Percentiles rank a stretch among this genome's conserved stretches.
phyloP scores from a whole-genome alignment of 2,329 filamentous ascomycete species.

The Trichoderma polysporum region DNA sequence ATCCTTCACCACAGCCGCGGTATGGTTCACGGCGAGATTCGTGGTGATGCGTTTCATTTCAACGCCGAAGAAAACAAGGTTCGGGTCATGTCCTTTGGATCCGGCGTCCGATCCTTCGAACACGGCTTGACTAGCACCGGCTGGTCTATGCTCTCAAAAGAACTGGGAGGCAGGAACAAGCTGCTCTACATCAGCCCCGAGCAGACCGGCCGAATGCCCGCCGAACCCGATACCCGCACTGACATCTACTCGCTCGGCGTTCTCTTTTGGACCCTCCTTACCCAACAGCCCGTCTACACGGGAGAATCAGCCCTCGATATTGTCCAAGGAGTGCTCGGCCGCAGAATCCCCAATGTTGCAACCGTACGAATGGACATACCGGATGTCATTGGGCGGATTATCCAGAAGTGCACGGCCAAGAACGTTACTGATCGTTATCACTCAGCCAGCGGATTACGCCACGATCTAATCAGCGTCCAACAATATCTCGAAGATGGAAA shows the following conservation, averaged over 20 bases:
- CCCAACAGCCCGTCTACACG: conserved; percentile 76
- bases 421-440: conserved; percentile 86
- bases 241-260: conserved; percentile 93
- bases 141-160: conserved; percentile 80
- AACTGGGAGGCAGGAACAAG: conserved; percentile 84
- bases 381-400: conserved; percentile 75
- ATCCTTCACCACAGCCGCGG: conserved; percentile 86
- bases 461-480: conserved; percentile 74
- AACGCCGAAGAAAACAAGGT: conserved; percentile 68
- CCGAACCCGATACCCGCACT: conserved; percentile 85
- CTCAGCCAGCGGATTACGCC: conserved; percentile 80
- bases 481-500: conserved; percentile 75
- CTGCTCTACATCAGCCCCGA: conserved; percentile 91
- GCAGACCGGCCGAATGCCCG: conserved; percentile 89
- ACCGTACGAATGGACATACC: conserved; percentile 79
- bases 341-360: conserved; percentile 74
- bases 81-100: conserved; percentile 81
- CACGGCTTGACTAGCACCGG: conserved; percentile 82
- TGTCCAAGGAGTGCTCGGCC: conserved; percentile 82
- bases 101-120: conserved; percentile 83
- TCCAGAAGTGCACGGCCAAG: conserved; percentile 91
- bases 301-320: conserved; percentile 82
- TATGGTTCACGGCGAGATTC: conserved; percentile 85
- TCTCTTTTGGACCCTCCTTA: conserved; percentile 82
- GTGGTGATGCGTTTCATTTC: conserved; percentile 89